A percentile compares a stretch with the other conserved stretches of the same genome.
These are phyloP conservation scores for Fraxinus latifolia DNA, from an alignment of 305 asterid genomes.

Conservation along the genomic window DNA sequence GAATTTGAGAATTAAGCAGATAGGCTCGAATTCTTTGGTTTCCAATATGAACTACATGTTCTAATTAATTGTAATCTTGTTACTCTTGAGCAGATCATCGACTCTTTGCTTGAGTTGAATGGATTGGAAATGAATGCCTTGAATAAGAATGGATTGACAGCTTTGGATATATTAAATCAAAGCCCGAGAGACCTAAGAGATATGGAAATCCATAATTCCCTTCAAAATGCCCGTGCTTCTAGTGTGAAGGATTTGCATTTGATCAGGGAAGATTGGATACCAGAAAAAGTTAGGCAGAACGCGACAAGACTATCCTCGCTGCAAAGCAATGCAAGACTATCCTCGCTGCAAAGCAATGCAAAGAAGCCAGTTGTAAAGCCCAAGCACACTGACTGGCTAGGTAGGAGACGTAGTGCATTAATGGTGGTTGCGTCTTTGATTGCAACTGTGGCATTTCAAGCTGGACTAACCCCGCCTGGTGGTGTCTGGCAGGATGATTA, in stretches of 20 bases:
- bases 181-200: conserved; percentile 41
- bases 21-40: neutral
- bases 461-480: conserved; percentile 43
- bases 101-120: conserved; percentile 28
- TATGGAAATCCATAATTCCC: conserved; percentile 31
- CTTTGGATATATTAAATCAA: conserved; percentile 34
- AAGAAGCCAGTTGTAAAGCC: conserved; percentile 17
- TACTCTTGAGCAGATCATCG: conserved; percentile 30
- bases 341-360: conserved; percentile 1
- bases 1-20: neutral
- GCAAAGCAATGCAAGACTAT: neutral
- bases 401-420: conserved; percentile 34
- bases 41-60: neutral
- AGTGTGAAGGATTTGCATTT: conserved; percentile 30
- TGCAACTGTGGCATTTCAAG: conserved; percentile 47
- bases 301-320: neutral
- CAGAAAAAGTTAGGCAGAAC: conserved; percentile 1
- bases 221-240: conserved; percentile 30
- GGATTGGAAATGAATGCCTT: conserved; percentile 37
- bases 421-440: conserved; percentile 50
- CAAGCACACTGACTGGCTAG: conserved; percentile 38
- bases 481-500: conserved; percentile 45
- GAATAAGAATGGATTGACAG: conserved; percentile 28
- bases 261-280: conserved; percentile 21
- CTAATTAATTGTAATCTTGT: neutral